Evolutionary conservation across 768 basidiomycete species (phyloP).

Genomic region (Candolleomyces eurysporus): DNA sequence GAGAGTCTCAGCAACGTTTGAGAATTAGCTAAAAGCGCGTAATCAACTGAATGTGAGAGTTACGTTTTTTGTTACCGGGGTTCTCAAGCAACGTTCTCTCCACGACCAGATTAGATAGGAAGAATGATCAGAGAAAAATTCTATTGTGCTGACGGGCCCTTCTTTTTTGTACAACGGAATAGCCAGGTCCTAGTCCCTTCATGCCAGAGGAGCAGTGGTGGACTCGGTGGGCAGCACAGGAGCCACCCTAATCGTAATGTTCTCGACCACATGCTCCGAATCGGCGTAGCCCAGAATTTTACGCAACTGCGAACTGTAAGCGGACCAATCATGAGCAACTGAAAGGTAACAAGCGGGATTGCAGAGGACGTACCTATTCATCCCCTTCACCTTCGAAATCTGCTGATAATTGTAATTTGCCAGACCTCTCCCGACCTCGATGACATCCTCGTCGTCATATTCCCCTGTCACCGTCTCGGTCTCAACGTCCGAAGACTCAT

Average conservation of each 20-base stretch:
- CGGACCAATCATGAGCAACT: background rate
- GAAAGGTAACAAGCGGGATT: background rate
- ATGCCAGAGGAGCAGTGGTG: background rate
- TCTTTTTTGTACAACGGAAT: too few relatives aligned
- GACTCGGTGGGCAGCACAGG: conserved; percentile 21
- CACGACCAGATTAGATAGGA: too few relatives aligned
- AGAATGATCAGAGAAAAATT: too few relatives aligned
- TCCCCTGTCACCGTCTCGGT: conserved; percentile 14
- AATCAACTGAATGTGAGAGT: too few relatives aligned
- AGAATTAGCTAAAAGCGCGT: too few relatives aligned
- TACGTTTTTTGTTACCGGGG: too few relatives aligned
- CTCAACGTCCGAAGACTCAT: conserved; percentile 4
- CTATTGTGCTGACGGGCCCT: too few relatives aligned
- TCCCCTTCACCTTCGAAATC: conserved; percentile 81
- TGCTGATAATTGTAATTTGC: conserved; percentile 96
- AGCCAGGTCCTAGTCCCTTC: too few relatives aligned
- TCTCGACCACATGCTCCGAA: conserved; percentile 96
- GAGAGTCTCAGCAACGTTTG: too few relatives aligned
- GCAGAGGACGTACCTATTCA: conserved; percentile 72
- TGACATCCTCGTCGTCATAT: conserved; percentile 56
- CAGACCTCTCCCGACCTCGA: conserved; percentile 91
- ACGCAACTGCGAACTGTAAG: conserved; percentile 70
- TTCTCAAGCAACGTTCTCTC: too few relatives aligned
- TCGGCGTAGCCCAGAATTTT: conserved; percentile 90
- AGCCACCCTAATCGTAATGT: conserved; percentile 75